Base-by-base conservation (phyloP, 768 basidiomycete genomes). In the Rhizopogon vesiculosus region DNA sequence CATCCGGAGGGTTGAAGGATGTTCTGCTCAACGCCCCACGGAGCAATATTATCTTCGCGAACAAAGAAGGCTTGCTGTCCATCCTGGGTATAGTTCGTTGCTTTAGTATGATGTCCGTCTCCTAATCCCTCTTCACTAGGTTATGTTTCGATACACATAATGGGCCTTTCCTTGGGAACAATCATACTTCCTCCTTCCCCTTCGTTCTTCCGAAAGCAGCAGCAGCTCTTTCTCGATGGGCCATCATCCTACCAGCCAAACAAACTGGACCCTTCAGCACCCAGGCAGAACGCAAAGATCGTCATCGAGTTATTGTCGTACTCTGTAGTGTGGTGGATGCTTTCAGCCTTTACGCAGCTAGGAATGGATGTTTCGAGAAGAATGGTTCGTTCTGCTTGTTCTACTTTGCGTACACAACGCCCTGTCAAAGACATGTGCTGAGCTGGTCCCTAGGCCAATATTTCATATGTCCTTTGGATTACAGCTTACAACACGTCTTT, bases 1-100 rank as follows among this genome's bases (percentile, higher is more conserved):
- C 84, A 3, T 64, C 65, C 8, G 71, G 77, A 7, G 76, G 80
- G 1, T 69, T 94, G 6, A 79, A 86, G 63, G 45, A 71, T 0
- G 93, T 85, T 71, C 80, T 91, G 4, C 75, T 96, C 28, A 66
- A 80, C 1, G 80, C 83, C 0, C 80, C 84, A 3, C 83, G 96
- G 7, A 74, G 70, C 9, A 77, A 78, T 35, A 45, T 95, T 3
- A 60, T 98, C 35, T 84, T 81, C 35, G 79, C 83, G 18, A 98
- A 99, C 75, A 97, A 97, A 65, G 97, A 99, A 68, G 97, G 97
- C 0, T 65, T 99, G 19, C 76, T 88, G 33, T 93, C 91, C 1
- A 76, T 96, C 18, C 69, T 82, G 53, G 92, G 90, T 87, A 53
- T 55, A 71, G 51, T 4, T 28, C 19, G 10, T 28, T 9, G 16